phyloP scores from a whole-genome alignment of 306 rosid genomes.

The Vigna unguiculata region DNA sequence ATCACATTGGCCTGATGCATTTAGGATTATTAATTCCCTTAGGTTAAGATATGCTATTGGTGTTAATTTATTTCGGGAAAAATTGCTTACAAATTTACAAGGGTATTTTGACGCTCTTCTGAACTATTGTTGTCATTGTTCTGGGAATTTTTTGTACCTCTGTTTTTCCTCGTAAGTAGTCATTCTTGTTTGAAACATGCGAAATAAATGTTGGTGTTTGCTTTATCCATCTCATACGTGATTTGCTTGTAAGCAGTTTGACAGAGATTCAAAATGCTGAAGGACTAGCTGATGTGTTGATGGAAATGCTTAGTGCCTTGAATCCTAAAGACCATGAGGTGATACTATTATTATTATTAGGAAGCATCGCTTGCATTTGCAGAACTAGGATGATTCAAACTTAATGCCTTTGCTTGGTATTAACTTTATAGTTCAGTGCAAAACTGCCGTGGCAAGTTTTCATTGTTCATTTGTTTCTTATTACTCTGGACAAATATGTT shows the following conservation, averaged over 20 bases:
- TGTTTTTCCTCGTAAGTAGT: constrained; percentile 2
- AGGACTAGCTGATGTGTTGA: constrained; percentile 84
- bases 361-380: constrained; percentile 30
- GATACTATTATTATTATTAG: constrained; percentile 18
- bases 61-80: constrained; percentile 21
- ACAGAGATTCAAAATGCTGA: constrained; percentile 79
- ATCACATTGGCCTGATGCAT: constrained; percentile 1
- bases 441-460: constrained; percentile 16
- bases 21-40: constrained; percentile 14
- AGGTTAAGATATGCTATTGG: constrained; percentile 24
- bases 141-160: neutral
- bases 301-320: constrained; percentile 90
- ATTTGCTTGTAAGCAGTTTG: constrained; percentile 61
- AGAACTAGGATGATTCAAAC: constrained; percentile 12
- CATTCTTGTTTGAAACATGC: neutral
- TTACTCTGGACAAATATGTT: constrained; percentile 48
- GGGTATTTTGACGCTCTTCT: constrained; percentile 27
- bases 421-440: constrained; percentile 4
- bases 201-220: constrained; percentile 30
- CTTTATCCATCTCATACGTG: constrained; percentile 27
- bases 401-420: constrained; percentile 14
- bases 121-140: constrained; percentile 28
- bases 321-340: constrained; percentile 84
- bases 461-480: constrained; percentile 32
- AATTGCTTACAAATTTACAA: neutral